Percentiles rank a stretch among this genome's conserved stretches.
Conservation (phyloP, 2,329 filamentous ascomycete species). For the Periconia sp. region DNA sequence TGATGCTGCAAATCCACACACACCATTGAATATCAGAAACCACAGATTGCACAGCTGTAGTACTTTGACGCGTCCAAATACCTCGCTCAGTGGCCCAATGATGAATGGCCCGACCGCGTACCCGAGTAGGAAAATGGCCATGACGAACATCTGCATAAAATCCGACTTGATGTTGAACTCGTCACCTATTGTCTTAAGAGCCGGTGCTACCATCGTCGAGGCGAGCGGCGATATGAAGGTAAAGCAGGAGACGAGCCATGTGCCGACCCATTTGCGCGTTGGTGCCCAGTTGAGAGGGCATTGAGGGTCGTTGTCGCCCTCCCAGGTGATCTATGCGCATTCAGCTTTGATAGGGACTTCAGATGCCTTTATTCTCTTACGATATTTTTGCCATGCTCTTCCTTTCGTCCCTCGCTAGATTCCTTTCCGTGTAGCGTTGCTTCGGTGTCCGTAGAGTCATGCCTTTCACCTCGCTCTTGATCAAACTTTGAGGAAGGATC, state of each 20-base stretch:
- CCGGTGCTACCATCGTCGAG: conserved; percentile 16
- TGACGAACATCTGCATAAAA: conserved; percentile 3
- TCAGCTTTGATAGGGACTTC: too few relatives aligned
- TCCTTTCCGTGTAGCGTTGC: too few relatives aligned
- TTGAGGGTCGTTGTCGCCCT: conserved; percentile 7
- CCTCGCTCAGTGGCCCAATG: conserved; percentile 28
- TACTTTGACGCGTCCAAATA: conserved; percentile 27
- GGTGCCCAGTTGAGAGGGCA: conserved; percentile 13
- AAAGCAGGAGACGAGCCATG: conserved; percentile 7
- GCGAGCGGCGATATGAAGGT: conserved; percentile 14
- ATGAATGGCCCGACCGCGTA: conserved; percentile 35
- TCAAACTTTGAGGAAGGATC: too few relatives aligned
- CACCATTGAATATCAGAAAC: conserved; percentile 26
- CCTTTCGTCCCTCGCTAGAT: too few relatives aligned
- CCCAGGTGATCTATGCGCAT: conserved; percentile 14
- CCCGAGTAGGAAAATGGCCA: conserved; percentile 34
- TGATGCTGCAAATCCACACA: conserved; percentile 33
- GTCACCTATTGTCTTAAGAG: conserved; percentile 11
- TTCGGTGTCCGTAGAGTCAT: too few relatives aligned
- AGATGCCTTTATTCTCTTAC: too few relatives aligned
- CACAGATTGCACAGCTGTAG: conserved; percentile 27
- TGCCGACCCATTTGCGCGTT: conserved; percentile 10
- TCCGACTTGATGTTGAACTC: conserved; percentile 12
- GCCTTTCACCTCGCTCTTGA: too few relatives aligned
- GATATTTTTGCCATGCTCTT: too few relatives aligned